Evolutionary conservation across 306 rosid genomes (phyloP).

Genomic region (Canavalia gladiata): DNA sequence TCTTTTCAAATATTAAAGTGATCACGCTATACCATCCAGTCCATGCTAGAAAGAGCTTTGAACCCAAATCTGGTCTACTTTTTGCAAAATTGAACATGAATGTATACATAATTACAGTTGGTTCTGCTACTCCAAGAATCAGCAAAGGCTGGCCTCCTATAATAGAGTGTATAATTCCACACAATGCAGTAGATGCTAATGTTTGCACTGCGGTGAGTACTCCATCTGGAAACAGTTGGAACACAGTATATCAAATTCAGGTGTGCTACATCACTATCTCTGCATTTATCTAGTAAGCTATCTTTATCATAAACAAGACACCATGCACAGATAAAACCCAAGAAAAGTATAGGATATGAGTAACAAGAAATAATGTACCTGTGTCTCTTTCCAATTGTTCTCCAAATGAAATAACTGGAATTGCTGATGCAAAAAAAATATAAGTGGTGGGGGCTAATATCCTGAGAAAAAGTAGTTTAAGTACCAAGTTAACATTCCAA

Average conservation of each 20-base stretch:
- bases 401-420: conserved; percentile 86
- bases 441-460: conserved; percentile 84
- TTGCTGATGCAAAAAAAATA: conserved; percentile 85
- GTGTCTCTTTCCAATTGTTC: conserved; percentile 84
- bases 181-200: conserved; percentile 80
- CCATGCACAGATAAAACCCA: neutral
- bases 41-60: conserved; percentile 85
- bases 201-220: conserved; percentile 87
- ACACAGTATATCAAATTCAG: conserved; percentile 41
- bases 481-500: conserved; percentile 35
- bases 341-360: conserved; percentile 12
- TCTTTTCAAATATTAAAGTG: conserved; percentile 30
- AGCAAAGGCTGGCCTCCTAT: conserved; percentile 86
- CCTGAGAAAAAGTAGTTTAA: conserved; percentile 54
- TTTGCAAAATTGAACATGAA: conserved; percentile 87
- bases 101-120: conserved; percentile 86
- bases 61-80: conserved; percentile 78
- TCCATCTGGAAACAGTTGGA: conserved; percentile 64
- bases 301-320: conserved; percentile 6
- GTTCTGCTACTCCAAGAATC: conserved; percentile 91
- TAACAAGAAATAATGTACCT: conserved; percentile 47
- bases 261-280: neutral
- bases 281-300: neutral
- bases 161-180: conserved; percentile 86
- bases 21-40: conserved; percentile 69